phyloP scores from a whole-genome alignment of 495 filamentous ascomycete genomes.

The Penicillium angulare region DNA sequence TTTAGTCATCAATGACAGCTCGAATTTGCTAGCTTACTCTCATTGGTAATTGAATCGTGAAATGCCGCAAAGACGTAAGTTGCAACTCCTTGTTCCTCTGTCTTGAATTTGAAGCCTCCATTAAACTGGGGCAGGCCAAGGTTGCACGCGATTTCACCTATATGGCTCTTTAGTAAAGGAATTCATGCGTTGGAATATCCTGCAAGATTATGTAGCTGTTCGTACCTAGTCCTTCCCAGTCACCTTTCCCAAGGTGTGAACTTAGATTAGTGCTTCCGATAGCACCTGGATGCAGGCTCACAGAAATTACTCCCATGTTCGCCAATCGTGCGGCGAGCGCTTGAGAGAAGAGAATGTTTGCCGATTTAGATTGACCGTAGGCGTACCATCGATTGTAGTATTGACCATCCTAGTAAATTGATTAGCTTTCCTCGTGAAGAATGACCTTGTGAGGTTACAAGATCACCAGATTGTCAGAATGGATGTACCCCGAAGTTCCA shows the following conservation, averaged over 20 bases:
- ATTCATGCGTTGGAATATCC: background rate
- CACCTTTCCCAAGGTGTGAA: constrained; percentile 25
- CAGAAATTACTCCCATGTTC: constrained; percentile 35
- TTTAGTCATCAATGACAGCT: background rate
- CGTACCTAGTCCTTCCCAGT: constrained; percentile 1
- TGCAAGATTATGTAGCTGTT: background rate
- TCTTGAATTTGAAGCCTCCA: background rate
- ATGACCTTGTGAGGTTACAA: constrained; percentile 18
- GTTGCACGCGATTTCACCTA: background rate
- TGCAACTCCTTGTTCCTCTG: constrained; percentile 1
- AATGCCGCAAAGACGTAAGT: constrained; percentile 6
- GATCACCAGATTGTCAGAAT: background rate
- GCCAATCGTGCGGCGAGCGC: constrained; percentile 40
- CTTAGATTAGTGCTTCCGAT: constrained; percentile 28
- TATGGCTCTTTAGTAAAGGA: background rate
- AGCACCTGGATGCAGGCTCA: constrained; percentile 42
- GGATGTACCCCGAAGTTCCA: constrained; percentile 49
- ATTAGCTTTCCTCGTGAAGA: no score
- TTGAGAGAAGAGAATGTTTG: constrained; percentile 50
- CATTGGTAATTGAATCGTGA: background rate
- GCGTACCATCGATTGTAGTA: constrained; percentile 51
- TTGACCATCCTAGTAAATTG: constrained; percentile 45
- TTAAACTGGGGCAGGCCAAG: background rate
- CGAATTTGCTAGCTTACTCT: background rate
- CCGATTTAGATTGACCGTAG: constrained; percentile 58